phyloP scores from a whole-genome alignment of 306 rosid genomes.

The Inga leiocalycina region DNA sequence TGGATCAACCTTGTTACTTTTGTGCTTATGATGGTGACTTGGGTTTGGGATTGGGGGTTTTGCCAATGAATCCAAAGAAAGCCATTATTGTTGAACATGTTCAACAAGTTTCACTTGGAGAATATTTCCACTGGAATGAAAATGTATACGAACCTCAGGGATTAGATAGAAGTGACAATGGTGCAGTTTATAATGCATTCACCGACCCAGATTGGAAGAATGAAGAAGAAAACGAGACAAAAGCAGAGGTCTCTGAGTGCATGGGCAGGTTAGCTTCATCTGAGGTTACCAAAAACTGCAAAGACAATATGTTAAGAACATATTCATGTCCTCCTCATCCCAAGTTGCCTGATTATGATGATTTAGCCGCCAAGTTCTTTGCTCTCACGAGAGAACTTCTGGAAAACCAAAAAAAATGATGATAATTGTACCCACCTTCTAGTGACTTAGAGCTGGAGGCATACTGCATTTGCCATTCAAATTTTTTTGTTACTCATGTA shows the following conservation, averaged over 20 bases:
- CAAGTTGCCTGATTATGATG: constrained; percentile 76
- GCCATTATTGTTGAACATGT: constrained; percentile 18
- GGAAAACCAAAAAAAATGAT: constrained; percentile 20
- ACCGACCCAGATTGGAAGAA: constrained; percentile 36
- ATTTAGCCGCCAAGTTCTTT: constrained; percentile 61
- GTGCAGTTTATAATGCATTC: constrained; percentile 38
- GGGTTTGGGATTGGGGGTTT: constrained; percentile 28
- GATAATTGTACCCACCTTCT: background rate
- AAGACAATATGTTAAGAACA: constrained; percentile 53
- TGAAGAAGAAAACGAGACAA: constrained; percentile 26
- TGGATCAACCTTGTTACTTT: constrained; percentile 49
- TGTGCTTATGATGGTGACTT: constrained; percentile 25
- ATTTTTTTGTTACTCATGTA: constrained; percentile 11
- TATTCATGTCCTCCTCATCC: constrained; percentile 64
- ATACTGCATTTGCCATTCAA: background rate
- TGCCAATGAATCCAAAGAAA: background rate
- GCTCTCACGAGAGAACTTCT: constrained; percentile 60
- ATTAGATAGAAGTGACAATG: constrained; percentile 34
- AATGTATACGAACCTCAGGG: constrained; percentile 27
- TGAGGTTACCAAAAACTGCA: constrained; percentile 16
- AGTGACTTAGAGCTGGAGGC: background rate
- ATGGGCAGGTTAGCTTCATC: constrained; percentile 5
- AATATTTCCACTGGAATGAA: constrained; percentile 26
- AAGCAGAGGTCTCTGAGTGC: constrained; percentile 21
- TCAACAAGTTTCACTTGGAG: constrained; percentile 19